Evolutionary conservation across 306 rosid species (phyloP).

Genomic region (Quercus engelmannii): DNA sequence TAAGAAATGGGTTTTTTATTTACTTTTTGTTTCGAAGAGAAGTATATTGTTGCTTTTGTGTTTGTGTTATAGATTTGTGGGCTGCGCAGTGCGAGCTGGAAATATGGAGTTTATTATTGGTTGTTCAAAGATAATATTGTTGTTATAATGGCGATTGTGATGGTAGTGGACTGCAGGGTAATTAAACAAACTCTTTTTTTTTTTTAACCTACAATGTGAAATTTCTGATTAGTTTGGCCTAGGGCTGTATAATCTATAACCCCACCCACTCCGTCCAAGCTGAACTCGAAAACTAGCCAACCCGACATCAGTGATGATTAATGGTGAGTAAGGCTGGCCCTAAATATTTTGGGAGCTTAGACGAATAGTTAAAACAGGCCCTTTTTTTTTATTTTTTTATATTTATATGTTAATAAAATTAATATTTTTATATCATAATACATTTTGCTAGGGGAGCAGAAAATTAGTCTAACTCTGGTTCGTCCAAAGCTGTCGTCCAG

Average conservation of each 20-base stretch:
- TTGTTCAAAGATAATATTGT: too few relatives aligned
- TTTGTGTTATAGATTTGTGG: constrained; percentile 19
- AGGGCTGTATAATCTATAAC: too few relatives aligned
- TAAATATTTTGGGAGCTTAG: accelerated
- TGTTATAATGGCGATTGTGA: background rate
- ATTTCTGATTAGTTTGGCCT: background rate
- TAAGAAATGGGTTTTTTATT: constrained; percentile 8
- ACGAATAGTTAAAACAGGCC: accelerated
- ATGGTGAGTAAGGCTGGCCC: accelerated
- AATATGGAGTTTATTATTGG: constrained; percentile 4
- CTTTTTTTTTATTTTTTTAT: too few relatives aligned
- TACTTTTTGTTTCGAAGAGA: constrained; percentile 4
- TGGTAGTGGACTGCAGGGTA: background rate
- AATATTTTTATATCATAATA: too few relatives aligned
- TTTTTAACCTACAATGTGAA: background rate
- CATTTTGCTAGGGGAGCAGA: too few relatives aligned
- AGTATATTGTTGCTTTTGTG: background rate
- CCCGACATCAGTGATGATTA: too few relatives aligned
- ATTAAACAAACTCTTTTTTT: background rate
- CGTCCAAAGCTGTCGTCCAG: too few relatives aligned
- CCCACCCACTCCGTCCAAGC: too few relatives aligned
- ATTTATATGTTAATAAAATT: too few relatives aligned
- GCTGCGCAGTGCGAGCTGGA: constrained; percentile 21
- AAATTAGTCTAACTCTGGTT: too few relatives aligned
- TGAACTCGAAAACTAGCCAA: too few relatives aligned